A percentile compares a stretch with the other conserved stretches of the same genome.
phyloP scores from a whole-genome alignment of 352 stramenopile species.

The Pythium aristosporum region DNA sequence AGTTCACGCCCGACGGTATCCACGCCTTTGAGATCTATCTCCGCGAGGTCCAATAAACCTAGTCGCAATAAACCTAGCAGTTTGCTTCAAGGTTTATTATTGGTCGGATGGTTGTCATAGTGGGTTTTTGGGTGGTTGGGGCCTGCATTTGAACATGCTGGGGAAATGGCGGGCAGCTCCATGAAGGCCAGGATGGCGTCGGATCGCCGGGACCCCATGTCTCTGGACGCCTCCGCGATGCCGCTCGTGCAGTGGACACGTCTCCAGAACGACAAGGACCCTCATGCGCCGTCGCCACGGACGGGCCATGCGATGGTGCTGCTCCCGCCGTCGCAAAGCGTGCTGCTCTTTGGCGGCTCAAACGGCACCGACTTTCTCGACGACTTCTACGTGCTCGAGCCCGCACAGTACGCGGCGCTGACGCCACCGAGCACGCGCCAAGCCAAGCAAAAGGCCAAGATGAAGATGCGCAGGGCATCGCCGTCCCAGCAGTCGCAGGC shows the following conservation, averaged over 20 bases:
- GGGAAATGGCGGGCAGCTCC: conserved; percentile 10
- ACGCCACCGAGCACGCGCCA: neutral
- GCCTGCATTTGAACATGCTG: too few relatives aligned
- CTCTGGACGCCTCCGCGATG: neutral
- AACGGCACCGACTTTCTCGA: conserved; percentile 59
- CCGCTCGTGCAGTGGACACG: conserved; percentile 30
- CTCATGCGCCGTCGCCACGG: conserved; percentile 31
- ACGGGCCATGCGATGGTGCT: conserved; percentile 64
- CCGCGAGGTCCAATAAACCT: conserved; percentile 10
- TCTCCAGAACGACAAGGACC: conserved; percentile 7
- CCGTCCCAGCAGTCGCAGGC: neutral
- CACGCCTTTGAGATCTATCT: conserved; percentile 78
- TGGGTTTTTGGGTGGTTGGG: conserved; percentile 21
- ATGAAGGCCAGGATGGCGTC: conserved; percentile 2
- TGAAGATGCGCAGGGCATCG: conserved; percentile 1
- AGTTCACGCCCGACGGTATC: conserved; percentile 85
- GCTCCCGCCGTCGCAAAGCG: conserved; percentile 40
- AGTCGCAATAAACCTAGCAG: conserved; percentile 22
- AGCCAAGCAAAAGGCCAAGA: conserved; percentile 17
- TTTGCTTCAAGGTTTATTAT: conserved; percentile 15
- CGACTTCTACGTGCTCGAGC: conserved; percentile 62
- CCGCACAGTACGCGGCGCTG: conserved; percentile 25
- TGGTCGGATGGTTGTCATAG: too few relatives aligned
- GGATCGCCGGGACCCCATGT: conserved; percentile 4
- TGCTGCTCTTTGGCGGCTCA: conserved; percentile 64